Evolutionary conservation across 1,139 yeast genomes (phyloP), one percentile per base, ranked within the genome.

Genomic region (Pichia sp.): DNA sequence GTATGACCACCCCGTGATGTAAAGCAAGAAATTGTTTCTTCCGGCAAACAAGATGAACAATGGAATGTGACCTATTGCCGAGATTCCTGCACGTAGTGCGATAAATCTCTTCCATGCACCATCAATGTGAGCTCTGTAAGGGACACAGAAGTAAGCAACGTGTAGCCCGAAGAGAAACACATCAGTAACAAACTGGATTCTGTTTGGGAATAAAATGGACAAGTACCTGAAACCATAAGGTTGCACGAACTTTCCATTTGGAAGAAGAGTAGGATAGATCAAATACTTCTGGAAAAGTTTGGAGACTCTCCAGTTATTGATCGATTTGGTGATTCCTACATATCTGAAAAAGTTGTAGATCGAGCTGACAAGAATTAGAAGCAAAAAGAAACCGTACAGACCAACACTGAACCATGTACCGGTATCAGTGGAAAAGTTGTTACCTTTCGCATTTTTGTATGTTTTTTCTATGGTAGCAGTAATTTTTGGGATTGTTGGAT

Each of bases 1-100:
- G 58, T 74, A 79, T 44, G 81, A 76, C 82, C 87, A 79, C 28
- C 85, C 79, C 0, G 89, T 82, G 18, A 80, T 48, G 70, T 74
- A 74, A 55, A 79, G 74, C 39, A 84, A 65, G 49, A 83, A 66
- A 62, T 83, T 83, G 64, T 84, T 84, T 57, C 90, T 70, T 4
- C 87, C 86, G 0, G 83, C 86, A 68, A 83, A 75, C 13, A 77
- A 56, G 18, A 77, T 67, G 19, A 76, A 57, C 3, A 75, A 60
- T 0, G 82, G 82, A 63, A 75, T 67, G 56, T 75, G 61, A 12
- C 74, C 69, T 54, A 77, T 73, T 12, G 78, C 70, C 22, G 77
- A 56, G n/a, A 76, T 68, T 52, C 82, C 76, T 0, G 78, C 64
- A 55, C 83, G 66, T 23, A 75, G 80, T 1, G 78, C 80, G 48